These are phyloP conservation scores for Artemisia annua DNA, from an alignment of 129 eudicot genomes.

Conservation along the genomic window DNA sequence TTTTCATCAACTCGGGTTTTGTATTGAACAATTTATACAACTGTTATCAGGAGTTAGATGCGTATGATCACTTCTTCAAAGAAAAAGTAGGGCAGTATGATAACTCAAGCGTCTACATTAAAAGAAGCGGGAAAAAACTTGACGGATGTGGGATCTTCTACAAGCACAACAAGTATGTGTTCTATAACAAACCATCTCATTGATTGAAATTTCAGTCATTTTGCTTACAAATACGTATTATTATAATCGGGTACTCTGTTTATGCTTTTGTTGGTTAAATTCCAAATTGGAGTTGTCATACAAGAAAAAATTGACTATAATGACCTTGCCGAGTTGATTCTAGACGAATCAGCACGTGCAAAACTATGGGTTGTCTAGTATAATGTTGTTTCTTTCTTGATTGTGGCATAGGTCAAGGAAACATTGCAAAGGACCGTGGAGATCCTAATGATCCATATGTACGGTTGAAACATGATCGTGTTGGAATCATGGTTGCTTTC, in stretches of 20 bases:
- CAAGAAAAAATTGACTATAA: constrained; percentile 83
- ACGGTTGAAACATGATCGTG: constrained; percentile 89
- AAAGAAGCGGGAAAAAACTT: constrained; percentile 77
- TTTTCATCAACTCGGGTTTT: background rate
- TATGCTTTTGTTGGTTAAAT: constrained; percentile 13
- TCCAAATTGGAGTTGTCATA: constrained; percentile 71
- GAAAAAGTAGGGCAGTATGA: constrained; percentile 63
- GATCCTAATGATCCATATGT: constrained; percentile 83
- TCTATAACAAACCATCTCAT: constrained; percentile 5
- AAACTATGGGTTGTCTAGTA: constrained; percentile 11
- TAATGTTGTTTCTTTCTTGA: constrained; percentile 6
- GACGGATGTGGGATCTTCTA: constrained; percentile 98
- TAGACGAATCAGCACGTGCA: constrained; percentile 33
- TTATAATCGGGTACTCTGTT: background rate
- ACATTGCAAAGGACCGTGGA: constrained; percentile 42
- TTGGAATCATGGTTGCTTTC: constrained; percentile 89
- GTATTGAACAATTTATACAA: constrained; percentile 9
- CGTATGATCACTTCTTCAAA: constrained; percentile 79
- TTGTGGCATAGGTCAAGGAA: constrained; percentile 34
- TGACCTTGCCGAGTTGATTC: constrained; percentile 65
- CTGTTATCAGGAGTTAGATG: constrained; percentile 73
- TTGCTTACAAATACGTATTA: background rate
- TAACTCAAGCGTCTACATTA: constrained; percentile 72
- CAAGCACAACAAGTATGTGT: constrained; percentile 54
- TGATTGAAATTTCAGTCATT: background rate